Percentiles rank a stretch among this genome's conserved stretches.
Conservation (phyloP, 352 stramenopile species). For the Pythium chondricola region DNA sequence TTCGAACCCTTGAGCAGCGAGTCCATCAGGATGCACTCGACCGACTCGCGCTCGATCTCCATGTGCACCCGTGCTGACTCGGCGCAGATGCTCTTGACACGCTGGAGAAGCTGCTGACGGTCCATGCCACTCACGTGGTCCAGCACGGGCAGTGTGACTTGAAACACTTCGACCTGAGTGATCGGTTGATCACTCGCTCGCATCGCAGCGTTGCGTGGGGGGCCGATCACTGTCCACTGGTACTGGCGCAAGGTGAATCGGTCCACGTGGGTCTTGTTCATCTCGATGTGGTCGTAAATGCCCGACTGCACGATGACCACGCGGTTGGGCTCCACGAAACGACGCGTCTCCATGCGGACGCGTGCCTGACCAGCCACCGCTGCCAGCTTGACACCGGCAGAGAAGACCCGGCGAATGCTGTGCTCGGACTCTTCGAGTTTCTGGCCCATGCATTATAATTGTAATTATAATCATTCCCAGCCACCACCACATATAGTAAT, state of each 20-base stretch:
- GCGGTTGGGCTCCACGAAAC: conserved; percentile 5
- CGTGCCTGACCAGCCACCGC: not conserved
- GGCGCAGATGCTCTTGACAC: conserved; percentile 3
- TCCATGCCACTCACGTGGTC: conserved; percentile 12
- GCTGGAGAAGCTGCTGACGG: not conserved
- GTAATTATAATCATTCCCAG: too few relatives aligned
- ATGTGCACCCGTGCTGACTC: conserved; percentile 4
- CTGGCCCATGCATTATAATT: too few relatives aligned
- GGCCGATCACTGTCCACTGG: conserved; percentile 14
- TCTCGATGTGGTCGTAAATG: conserved; percentile 3
- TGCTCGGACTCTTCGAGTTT: conserved; percentile 6
- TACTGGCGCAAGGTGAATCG: conserved; percentile 11
- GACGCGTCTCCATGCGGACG: conserved; percentile 12
- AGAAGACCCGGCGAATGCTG: conserved; percentile 8
- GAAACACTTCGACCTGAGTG: conserved; percentile 10
- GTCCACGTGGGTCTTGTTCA: not conserved
- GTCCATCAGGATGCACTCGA: conserved; percentile 15
- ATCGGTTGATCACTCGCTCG: conserved; percentile 8
- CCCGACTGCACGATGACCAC: conserved; percentile 13
- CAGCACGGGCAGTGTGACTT: conserved; percentile 10
- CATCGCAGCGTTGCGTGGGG: conserved; percentile 2
- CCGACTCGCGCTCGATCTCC: conserved; percentile 13
- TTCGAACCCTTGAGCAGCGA: conserved; percentile 1
- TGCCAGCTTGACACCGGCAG: conserved; percentile 1
- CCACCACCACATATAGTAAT: not conserved